Evolutionary conservation across 179 eudicot species (phyloP).

Genomic region (Sideroxylon spinosum): DNA sequence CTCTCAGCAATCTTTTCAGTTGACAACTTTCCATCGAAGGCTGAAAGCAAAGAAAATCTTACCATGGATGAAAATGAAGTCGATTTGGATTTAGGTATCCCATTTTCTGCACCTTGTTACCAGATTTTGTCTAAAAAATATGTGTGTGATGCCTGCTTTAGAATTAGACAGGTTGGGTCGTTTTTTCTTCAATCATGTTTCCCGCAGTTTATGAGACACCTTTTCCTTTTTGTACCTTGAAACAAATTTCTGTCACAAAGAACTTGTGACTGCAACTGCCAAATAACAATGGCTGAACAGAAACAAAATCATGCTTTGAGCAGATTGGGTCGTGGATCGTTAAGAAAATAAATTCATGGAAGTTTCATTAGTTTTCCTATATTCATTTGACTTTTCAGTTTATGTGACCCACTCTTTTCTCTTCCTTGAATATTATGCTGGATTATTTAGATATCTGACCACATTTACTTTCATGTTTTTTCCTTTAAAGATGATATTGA

Average conservation of each 20-base stretch:
- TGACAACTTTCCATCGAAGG: constrained; percentile 52
- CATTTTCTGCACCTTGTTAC: constrained; percentile 2
- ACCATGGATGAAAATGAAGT: constrained; percentile 34
- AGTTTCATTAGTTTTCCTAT: not conserved
- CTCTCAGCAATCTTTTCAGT: constrained; percentile 54
- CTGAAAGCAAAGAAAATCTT: constrained; percentile 35
- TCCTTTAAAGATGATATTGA: constrained; percentile 75
- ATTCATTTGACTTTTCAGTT: constrained; percentile 8
- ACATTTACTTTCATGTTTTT: not conserved
- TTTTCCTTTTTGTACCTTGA: not conserved
- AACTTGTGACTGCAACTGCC: not conserved
- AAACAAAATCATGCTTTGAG: not conserved
- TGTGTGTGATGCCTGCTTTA: constrained; percentile 9
- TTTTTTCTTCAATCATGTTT: not conserved
- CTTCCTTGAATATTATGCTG: not conserved
- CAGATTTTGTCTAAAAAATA: not conserved
- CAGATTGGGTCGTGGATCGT: not conserved
- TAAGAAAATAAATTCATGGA: not conserved
- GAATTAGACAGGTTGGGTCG: constrained; percentile 3
- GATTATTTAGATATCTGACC: not conserved
- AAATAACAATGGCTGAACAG: not conserved
- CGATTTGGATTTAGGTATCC: constrained; percentile 76
- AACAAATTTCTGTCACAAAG: not conserved
- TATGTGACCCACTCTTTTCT: too few species aligned
- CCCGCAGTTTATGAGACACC: not conserved